A percentile compares a stretch with the other conserved stretches of the same genome.
phyloP scores from a whole-genome alignment of 1,284 basidiomycete genomes.

The Sutorius eximius region DNA sequence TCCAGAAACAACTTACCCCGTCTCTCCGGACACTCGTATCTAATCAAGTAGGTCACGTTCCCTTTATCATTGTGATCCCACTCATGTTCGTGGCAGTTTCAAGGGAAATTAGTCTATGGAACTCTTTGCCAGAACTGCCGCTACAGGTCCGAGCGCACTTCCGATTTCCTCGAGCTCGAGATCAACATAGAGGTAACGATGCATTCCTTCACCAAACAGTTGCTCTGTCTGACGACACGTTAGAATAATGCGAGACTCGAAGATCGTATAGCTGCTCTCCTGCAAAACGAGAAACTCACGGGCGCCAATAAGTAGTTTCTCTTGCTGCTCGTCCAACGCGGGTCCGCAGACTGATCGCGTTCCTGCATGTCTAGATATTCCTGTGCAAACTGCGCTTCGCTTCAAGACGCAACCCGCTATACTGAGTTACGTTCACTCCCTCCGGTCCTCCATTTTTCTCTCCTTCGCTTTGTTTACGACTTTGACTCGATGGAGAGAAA shows the following conservation, averaged over 20 bases:
- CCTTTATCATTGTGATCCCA: background rate
- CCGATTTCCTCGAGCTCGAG: conserved; percentile 83
- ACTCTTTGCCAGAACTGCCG: conserved; percentile 75
- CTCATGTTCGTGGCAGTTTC: conserved; percentile 56
- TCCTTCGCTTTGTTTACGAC: conserved; percentile 88
- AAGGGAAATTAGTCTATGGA: conserved; percentile 78
- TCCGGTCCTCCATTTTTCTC: conserved; percentile 84
- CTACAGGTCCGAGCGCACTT: conserved; percentile 61
- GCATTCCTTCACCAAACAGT: background rate
- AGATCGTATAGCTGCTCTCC: conserved; percentile 60
- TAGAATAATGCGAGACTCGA: conserved; percentile 74
- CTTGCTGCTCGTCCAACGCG: background rate
- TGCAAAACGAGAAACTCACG: conserved; percentile 68
- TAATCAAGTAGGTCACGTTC: conserved; percentile 53
- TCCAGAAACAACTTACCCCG: conserved; percentile 70
- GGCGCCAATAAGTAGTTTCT: conserved; percentile 73
- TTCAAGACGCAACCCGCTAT: conserved; percentile 77
- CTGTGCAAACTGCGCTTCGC: conserved; percentile 68
- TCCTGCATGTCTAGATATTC: conserved; percentile 57
- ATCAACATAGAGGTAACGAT: conserved; percentile 64
- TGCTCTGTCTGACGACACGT: conserved; percentile 1
- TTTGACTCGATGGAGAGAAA: conserved; percentile 72
- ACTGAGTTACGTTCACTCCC: conserved; percentile 70
- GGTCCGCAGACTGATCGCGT: background rate
- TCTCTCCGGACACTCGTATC: conserved; percentile 64